Evolutionary conservation across 2,329 filamentous ascomycete genomes (phyloP).

Genomic region (Talaromyces sp.): DNA sequence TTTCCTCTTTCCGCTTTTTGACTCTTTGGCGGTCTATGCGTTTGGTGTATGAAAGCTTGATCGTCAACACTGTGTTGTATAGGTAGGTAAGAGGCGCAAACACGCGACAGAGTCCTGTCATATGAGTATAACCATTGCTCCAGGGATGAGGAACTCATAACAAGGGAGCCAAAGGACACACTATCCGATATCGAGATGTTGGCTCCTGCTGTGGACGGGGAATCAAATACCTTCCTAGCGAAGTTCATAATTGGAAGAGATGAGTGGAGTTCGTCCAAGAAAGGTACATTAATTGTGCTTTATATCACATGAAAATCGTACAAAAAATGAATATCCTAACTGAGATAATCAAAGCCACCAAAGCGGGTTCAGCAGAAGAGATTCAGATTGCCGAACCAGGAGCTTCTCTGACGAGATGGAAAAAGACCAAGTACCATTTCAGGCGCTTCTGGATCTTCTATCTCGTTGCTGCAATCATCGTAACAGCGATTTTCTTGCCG

Average conservation of each 20-base stretch:
- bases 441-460: slow-evolving; percentile 36
- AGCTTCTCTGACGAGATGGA: slow-evolving; percentile 20
- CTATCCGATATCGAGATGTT: slow-evolving; percentile 5
- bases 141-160: neutral
- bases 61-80: neutral
- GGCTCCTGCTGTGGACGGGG: neutral
- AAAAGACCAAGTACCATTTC: slow-evolving; percentile 28
- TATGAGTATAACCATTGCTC: neutral
- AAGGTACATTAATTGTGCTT: neutral
- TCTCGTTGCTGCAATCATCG: slow-evolving; percentile 27
- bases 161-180: neutral
- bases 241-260: slow-evolving; percentile 8
- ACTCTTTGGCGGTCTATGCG: too few species aligned
- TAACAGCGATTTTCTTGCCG: slow-evolving; percentile 33
- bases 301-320: neutral
- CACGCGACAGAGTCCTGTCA: neutral
- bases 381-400: slow-evolving; percentile 13
- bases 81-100: neutral
- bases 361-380: slow-evolving; percentile 14
- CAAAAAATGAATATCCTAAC: slow-evolving; percentile 7
- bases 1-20: too few species aligned
- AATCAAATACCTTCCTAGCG: slow-evolving; percentile 5
- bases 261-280: slow-evolving; percentile 1
- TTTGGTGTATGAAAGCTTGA: slow-evolving; percentile 5
- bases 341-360: neutral